Base-by-base conservation (phyloP, 805 yeast species). In the Yamadazyma sp. region DNA sequence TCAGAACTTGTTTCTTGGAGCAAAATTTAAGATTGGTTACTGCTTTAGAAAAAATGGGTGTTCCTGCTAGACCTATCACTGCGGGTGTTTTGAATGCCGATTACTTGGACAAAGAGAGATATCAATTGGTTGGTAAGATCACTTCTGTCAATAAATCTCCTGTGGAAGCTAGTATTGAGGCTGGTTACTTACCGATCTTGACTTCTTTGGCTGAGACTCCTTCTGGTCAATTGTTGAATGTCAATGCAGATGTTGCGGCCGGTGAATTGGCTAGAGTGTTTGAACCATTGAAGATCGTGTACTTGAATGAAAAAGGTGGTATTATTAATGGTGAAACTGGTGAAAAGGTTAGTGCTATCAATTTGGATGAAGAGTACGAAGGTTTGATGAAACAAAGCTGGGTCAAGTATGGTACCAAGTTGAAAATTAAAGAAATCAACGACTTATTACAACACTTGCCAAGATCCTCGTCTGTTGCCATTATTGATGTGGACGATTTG, bases 191-290 rank as follows among this genome's bases (percentile, higher is more conserved):
- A 55, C 99, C 99, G 19, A 90, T 93, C 49, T 76, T 93, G 57
- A 93, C 99, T 1, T 91, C 98, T 1, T 68, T 93, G 52, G 99
- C 99, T 6, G 99, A 93, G 67, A 93, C 98, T 13, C 77, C 93
- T 12, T 86, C 93, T 2, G 99, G 99, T 22, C 99, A 93, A 70
- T 84, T 93, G 61, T 75, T 93, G 60, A 93, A 93, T 54, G 98
- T 93, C 44, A 93, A 93, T 59, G 99, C 99, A 6, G 99, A 93
- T 59, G 96, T 93, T 36, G 99, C 98, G 28, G 99, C 99, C 31
- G 95, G 97, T 53, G 98, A 93, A 65, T 75, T 93, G 49, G 97
- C 99, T 16, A 78, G 97, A 57, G 96, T 87, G 36, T 86, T 93
- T 52, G 96, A 93, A 67, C 99, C 99, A 6, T 78, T 93, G 55